Percentiles rank a stretch among this genome's conserved stretches.
These are phyloP conservation scores for Gastrodia elata DNA, from an alignment of 106 monocot species.

Conservation along the genomic window DNA sequence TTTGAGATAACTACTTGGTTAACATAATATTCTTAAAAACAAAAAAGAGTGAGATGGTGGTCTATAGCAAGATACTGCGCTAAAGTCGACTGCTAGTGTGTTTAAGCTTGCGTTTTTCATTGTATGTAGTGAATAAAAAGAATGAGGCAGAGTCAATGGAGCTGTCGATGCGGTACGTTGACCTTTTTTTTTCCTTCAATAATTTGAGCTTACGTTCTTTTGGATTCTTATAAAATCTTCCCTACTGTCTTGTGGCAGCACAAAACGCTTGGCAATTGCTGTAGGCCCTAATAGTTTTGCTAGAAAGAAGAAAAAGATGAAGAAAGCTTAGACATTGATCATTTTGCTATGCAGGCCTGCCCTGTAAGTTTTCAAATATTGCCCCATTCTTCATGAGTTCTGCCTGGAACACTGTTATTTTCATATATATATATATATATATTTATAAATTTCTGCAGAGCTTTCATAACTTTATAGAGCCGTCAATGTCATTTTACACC, in stretches of 20 bases:
- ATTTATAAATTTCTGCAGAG: neutral
- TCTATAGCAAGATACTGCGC: neutral
- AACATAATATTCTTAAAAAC: too few species aligned
- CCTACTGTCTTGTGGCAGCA: neutral
- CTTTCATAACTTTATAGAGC: neutral
- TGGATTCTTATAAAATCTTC: constrained; percentile 1
- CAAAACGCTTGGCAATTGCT: neutral
- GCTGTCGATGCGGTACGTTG: neutral
- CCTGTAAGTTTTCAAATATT: neutral
- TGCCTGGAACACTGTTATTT: neutral
- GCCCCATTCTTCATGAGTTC: neutral
- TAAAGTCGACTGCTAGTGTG: too few species aligned
- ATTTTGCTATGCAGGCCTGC: neutral
- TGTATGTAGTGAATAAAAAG: neutral
- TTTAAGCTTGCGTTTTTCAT: neutral
- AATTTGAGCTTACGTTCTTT: neutral
- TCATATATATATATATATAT: neutral
- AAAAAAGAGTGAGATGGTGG: neutral
- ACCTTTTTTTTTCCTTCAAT: neutral
- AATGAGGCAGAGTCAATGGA: neutral
- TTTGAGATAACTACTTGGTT: too few species aligned
- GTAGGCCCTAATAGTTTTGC: neutral
- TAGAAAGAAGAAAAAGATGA: neutral
- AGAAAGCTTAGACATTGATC: neutral
- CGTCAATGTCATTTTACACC: neutral